Conservation (phyloP, 176 grass and related monocot genomes). For the Tuctoria greenei region DNA sequence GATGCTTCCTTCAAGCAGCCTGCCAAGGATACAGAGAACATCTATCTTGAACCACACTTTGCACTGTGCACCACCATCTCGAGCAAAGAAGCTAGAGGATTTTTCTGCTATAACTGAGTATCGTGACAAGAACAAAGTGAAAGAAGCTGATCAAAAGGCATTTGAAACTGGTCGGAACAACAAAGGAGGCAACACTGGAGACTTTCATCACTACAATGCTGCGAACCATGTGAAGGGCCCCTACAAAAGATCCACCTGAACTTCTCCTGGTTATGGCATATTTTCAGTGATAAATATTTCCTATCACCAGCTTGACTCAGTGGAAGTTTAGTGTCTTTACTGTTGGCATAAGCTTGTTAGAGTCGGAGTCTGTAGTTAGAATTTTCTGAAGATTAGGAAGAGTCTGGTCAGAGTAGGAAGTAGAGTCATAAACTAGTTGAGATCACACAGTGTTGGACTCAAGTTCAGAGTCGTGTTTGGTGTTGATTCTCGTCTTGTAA, state of each 20-base stretch:
- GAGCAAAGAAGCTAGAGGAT: constrained; percentile 65
- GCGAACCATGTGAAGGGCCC: constrained; percentile 50
- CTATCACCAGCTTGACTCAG: constrained; percentile 2
- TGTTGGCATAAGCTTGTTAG: too few species aligned
- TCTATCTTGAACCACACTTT: constrained; percentile 88
- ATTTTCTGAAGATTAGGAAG: too few species aligned
- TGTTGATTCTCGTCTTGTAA: too few species aligned
- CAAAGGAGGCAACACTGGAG: constrained; percentile 48
- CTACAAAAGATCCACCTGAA: constrained; percentile 55
- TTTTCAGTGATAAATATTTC: constrained; percentile 16
- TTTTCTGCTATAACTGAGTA: constrained; percentile 26
- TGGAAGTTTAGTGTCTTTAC: background rate
- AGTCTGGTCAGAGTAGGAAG: too few species aligned
- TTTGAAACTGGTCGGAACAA: constrained; percentile 43
- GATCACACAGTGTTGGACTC: too few species aligned
- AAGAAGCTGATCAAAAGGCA: constrained; percentile 58
- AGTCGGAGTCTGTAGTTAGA: too few species aligned
- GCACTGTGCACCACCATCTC: constrained; percentile 69
- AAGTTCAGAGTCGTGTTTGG: too few species aligned
- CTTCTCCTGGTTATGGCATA: constrained; percentile 1
- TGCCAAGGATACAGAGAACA: constrained; percentile 66
- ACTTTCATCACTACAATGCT: constrained; percentile 43
- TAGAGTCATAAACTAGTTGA: too few species aligned
- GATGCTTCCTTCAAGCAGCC: constrained; percentile 25
- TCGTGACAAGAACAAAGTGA: constrained; percentile 63